Evolutionary conservation across 148 eudicot genomes (phyloP), one percentile per base, ranked within the genome.

Genomic region (Silene uniflora): DNA sequence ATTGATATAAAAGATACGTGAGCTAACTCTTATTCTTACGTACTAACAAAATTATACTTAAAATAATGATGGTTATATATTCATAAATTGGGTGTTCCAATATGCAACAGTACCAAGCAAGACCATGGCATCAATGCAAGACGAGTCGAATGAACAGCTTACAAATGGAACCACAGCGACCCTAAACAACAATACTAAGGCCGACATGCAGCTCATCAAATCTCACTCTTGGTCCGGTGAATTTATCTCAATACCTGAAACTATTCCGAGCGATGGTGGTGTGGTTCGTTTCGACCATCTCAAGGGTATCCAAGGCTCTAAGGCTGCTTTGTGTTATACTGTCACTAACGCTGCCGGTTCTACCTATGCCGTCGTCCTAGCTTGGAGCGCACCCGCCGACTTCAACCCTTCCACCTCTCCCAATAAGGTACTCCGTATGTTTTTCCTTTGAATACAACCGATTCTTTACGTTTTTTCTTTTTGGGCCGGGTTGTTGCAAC

Each of bases 331-430:
- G 44, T 2, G 16, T 7, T 64, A 64, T 18, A 64, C 44, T 18
- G 27, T 64, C n/a, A 27, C 44, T 12, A 16, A 18, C 19, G 10
- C 42, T 13, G 7, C 10, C 21, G 46, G 46, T 3, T 22, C 69
- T 32, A 0, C 19, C 32, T 29, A 66, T 29, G 46, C 69, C 21
- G 47, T 17, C 47, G 21, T 66, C 42, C 69, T 66, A 10, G 69
- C 69, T 32, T 66, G 69, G 69, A 16, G 35, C 14, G 21, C 69
- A 17, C 69, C 69, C 4, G 9, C 21, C 47, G 16, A 66, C 44
- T 66, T 32, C 69, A 66, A 13, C 7, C 10, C 69, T 19, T n/a
- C 63, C 63, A 32, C 69, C 21, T 66, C 69, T 29, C 69, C 69
- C 44, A 66, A 66, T n/a, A 66, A 10, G 69, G 32, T 29, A 29